These are phyloP conservation scores for Suillus decipiens DNA, from an alignment of 768 basidiomycete genomes.

Conservation along the genomic window DNA sequence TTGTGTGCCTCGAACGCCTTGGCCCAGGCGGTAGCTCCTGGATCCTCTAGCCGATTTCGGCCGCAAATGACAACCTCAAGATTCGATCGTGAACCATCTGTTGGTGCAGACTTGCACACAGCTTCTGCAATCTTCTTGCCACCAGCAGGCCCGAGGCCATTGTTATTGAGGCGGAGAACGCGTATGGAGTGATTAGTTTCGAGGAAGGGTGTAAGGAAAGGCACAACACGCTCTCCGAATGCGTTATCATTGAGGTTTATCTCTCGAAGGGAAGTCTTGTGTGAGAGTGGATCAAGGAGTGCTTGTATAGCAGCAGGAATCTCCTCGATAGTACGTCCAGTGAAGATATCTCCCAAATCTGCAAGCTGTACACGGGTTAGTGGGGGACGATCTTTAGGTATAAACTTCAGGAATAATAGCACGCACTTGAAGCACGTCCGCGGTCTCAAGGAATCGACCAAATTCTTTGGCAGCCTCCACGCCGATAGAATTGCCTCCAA, in stretches of 20 bases:
- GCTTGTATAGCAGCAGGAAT: conserved; percentile 89
- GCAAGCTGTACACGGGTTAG: conserved; percentile 63
- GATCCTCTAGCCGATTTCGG: conserved; percentile 93
- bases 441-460: conserved; percentile 73
- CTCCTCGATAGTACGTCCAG: conserved; percentile 92
- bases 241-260: conserved; percentile 95
- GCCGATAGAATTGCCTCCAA: conserved; percentile 94
- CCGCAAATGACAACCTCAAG: conserved; percentile 87
- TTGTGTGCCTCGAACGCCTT: conserved; percentile 86
- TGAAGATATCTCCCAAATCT: conserved; percentile 97
- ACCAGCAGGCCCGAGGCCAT: conserved; percentile 91
- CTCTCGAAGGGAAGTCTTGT: conserved; percentile 79
- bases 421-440: conserved; percentile 69
- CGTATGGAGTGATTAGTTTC: conserved; percentile 79
- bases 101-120: conserved; percentile 73
- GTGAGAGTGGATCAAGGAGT: conserved; percentile 84
- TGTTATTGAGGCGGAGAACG: conserved; percentile 91
- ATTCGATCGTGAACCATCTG: conserved; percentile 67
- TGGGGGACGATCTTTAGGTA: conserved; percentile 10
- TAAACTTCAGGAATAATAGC: neutral
- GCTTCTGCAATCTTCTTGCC: conserved; percentile 86
- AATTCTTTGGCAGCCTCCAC: conserved; percentile 86
- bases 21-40: conserved; percentile 81
- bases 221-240: conserved; percentile 92
- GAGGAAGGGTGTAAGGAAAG: conserved; percentile 90